Percentiles rank a stretch among this genome's conserved stretches.
These are phyloP conservation scores for Pleurotus cornucopiae DNA, from an alignment of 768 basidiomycete genomes.

Conservation along the genomic window DNA sequence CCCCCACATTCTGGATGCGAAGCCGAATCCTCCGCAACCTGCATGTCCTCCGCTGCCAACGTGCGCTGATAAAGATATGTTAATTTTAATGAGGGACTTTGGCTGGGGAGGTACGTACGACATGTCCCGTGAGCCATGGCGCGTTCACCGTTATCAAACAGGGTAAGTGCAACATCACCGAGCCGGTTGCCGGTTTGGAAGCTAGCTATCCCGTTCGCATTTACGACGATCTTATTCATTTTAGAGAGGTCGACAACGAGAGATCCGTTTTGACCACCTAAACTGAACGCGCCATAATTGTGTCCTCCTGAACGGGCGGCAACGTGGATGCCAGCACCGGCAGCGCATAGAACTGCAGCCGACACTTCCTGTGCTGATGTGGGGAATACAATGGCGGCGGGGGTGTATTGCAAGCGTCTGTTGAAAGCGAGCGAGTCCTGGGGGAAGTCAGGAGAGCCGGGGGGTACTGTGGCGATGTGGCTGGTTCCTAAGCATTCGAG, in stretches of 20 bases:
- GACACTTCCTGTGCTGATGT: slow-evolving; percentile 24
- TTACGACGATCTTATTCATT: slow-evolving; percentile 33
- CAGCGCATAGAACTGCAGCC: slow-evolving; percentile 24
- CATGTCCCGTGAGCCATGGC: slow-evolving; percentile 53
- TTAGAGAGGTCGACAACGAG: slow-evolving; percentile 43
- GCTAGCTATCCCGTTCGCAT: slow-evolving; percentile 29
- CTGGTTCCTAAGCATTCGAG: no score
- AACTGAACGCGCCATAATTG: slow-evolving; percentile 45
- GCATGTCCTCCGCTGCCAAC: slow-evolving; percentile 52
- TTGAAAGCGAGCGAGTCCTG: slow-evolving; percentile 16
- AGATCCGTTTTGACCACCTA: slow-evolving; percentile 39
- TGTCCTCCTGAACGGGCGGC: slow-evolving; percentile 47
- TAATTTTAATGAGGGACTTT: not conserved
- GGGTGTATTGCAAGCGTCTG: slow-evolving; percentile 22
- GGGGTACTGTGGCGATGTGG: not conserved
- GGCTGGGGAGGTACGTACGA: slow-evolving; percentile 7
- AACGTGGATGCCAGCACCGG: slow-evolving; percentile 27
- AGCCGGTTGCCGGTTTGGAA: slow-evolving; percentile 41
- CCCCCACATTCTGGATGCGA: slow-evolving; percentile 46
- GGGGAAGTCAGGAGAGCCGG: not conserved
- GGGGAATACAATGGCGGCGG: slow-evolving; percentile 26
- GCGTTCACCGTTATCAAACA: slow-evolving; percentile 32
- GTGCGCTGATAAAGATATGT: slow-evolving; percentile 19
- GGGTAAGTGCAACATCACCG: slow-evolving; percentile 38
- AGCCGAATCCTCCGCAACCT: slow-evolving; percentile 48